phyloP scores from a whole-genome alignment of 2,329 filamentous ascomycete genomes.

The Paecilomyces formosus region DNA sequence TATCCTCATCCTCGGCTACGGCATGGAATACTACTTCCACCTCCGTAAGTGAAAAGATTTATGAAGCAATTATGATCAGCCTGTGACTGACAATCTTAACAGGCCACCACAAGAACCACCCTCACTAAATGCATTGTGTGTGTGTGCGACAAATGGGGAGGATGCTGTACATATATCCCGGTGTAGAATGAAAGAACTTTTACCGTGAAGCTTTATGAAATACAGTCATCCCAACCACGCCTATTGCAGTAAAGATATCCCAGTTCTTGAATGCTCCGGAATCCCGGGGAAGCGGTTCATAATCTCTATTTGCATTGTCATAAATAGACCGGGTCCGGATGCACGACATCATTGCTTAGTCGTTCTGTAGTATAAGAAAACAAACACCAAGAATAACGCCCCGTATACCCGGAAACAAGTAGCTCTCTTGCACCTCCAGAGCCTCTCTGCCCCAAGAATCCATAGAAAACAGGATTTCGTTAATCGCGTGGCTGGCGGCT shows the following conservation, averaged over 20 bases:
- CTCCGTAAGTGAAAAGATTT: constrained; percentile 62
- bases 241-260: neutral
- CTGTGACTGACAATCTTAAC: constrained; percentile 9
- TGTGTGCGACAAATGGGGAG: constrained; percentile 14
- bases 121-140: constrained; percentile 60
- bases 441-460: neutral
- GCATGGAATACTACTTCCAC: constrained; percentile 99
- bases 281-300: neutral
- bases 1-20: constrained; percentile 78
- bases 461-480: neutral
- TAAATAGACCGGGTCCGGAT: neutral
- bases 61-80: neutral
- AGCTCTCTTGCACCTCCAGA: neutral
- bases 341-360: neutral
- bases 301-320: neutral
- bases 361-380: neutral
- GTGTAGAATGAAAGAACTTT: constrained; percentile 23
- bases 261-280: neutral
- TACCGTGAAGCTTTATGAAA: constrained; percentile 16
- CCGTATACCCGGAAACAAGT: neutral
- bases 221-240: constrained; percentile 5
- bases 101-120: constrained; percentile 99
- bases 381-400: neutral
- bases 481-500: neutral
- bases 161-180: constrained; percentile 35